Base-by-base conservation (phyloP, 345 rosid species). In the Streptanthus diversifolius region DNA sequence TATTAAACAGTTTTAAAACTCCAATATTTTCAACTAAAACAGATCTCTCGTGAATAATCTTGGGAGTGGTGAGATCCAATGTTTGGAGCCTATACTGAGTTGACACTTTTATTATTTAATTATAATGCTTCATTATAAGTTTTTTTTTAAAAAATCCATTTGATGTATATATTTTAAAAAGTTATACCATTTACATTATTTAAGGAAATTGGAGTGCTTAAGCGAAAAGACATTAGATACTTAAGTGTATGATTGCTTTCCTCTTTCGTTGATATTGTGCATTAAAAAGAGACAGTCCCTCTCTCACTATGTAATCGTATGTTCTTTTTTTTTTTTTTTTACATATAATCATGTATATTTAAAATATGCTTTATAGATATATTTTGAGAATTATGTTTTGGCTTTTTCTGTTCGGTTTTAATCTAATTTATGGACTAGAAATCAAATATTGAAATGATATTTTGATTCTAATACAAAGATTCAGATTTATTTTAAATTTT, bases 171-270 rank as follows among this genome's bases (percentile, higher is more conserved):
- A 7, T 1, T 15, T 7, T 11, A 13, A 24, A 44, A 60, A 13
- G 32, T 37, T 37, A 17, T 21, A 35, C 24, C 18, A 33, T 55
- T 5, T 3, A 14, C 5, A 74, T 18, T 11, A 45, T 9, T 9
- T 48, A 24, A 59, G 51, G 68, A 51, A 66, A 75, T 30, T 60
- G 63, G 56, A 70, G 53, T 70, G 54, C 41, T 69, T 53, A 62
- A 52, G 65, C 40, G 32, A 15, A 63, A 76, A 57, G 36, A 47
- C 36, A 63, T 49, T 76, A 35, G 39, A 51, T 51, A 51, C 56
- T 24, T 22, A 51, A 51, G 56, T 51, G 56, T 51, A 51, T 51
- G 56, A 51, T 51, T 51, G 17, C 30, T 24, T 51, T 24, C 56
- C 32, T 51, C 56, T 51, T 51, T 24, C 32, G 56, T 51, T 17